A percentile compares a stretch with the other conserved stretches of the same genome.
phyloP scores from a whole-genome alignment of 2,329 filamentous ascomycete species.

The Phyllosticta citrichinensis region DNA sequence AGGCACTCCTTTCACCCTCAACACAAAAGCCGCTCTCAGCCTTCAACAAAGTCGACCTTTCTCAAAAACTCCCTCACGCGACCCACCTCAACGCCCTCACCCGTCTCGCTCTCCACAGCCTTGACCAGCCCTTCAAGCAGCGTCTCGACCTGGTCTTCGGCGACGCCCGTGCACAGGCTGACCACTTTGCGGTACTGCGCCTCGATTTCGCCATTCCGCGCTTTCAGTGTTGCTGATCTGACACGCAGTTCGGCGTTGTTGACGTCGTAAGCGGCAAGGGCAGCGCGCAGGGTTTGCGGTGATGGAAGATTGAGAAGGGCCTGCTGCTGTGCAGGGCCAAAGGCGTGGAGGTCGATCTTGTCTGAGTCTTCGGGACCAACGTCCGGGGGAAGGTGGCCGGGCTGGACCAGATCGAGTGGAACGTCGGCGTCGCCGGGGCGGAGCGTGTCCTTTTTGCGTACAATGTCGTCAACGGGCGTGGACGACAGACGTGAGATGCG shows the following conservation, averaged over 20 bases:
- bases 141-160: constrained; percentile 68
- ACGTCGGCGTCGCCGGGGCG: constrained; percentile 40
- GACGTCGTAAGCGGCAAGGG: constrained; percentile 58
- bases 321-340: constrained; percentile 7
- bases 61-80: constrained; percentile 70
- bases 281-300: constrained; percentile 45
- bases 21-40: too few species aligned
- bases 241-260: constrained; percentile 59
- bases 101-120: constrained; percentile 76
- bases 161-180: constrained; percentile 70
- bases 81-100: constrained; percentile 60
- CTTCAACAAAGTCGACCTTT: constrained; percentile 57
- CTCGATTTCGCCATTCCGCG: constrained; percentile 73
- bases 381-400: neutral
- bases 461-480: constrained; percentile 4
- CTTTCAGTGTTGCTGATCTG: constrained; percentile 61
- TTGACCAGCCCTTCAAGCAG: constrained; percentile 70
- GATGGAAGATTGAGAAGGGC: constrained; percentile 15
- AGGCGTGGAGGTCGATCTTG: constrained; percentile 12
- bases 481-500: constrained; percentile 6
- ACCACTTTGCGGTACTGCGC: constrained; percentile 83
- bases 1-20: too few species aligned
- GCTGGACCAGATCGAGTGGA: neutral
- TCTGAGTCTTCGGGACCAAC: constrained; percentile 26
- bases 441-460: constrained; percentile 39